Conservation (phyloP, 345 rosid genomes). For the Sisymbrium irio region DNA sequence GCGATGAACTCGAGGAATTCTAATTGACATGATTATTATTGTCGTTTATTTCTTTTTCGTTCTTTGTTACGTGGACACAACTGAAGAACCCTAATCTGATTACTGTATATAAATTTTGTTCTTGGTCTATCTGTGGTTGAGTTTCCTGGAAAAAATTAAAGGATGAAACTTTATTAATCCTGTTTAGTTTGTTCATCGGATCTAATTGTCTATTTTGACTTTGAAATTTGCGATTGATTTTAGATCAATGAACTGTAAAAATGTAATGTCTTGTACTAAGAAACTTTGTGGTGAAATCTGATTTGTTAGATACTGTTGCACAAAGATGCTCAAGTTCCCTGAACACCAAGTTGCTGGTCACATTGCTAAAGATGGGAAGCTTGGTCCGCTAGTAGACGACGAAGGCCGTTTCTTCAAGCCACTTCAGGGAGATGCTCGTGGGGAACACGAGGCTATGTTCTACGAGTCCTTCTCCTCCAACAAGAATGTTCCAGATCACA, state of each 20-base stretch:
- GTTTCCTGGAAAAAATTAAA: too few species aligned
- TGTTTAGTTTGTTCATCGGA: background rate
- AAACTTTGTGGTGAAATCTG: background rate
- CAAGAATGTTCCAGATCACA: constrained; percentile 53
- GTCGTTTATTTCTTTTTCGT: background rate
- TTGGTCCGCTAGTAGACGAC: constrained; percentile 72
- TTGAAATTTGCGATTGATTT: background rate
- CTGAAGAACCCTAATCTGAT: constrained; percentile 6
- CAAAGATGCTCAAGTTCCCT: constrained; percentile 65
- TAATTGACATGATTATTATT: background rate
- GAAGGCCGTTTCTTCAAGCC: constrained; percentile 87
- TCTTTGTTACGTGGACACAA: background rate
- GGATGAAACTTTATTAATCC: background rate
- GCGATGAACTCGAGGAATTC: constrained; percentile 10
- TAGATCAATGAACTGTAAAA: background rate
- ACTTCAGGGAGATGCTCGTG: constrained; percentile 66
- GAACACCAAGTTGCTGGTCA: constrained; percentile 99
- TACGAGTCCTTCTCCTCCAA: constrained; percentile 56
- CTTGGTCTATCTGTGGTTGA: too few species aligned
- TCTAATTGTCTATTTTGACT: background rate
- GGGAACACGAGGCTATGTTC: constrained; percentile 56
- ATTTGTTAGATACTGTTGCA: background rate
- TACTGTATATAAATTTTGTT: too few species aligned
- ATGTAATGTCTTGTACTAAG: background rate
- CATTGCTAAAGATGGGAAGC: constrained; percentile 49